Evolutionary conservation across 192 early-diverging fungal species (phyloP), one percentile per base, ranked within the genome.

Genomic region (Helicostylum pulchrum): DNA sequence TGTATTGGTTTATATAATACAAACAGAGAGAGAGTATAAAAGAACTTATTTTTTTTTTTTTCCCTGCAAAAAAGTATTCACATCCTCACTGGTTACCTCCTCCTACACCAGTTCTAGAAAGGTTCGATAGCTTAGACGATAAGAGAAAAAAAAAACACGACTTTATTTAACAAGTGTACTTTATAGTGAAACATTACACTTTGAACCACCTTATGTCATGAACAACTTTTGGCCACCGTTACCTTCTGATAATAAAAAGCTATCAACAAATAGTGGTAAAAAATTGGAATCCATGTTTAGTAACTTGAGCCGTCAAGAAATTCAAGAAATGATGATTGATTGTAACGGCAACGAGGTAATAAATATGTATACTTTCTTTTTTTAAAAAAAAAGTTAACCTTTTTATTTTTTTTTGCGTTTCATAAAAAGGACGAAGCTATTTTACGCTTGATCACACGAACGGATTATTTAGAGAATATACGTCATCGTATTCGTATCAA

Each of bases 371-470:
- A 32, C 32, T 1, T 6, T 8, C 45, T 0, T 1, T 9, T 7
- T 11, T 48, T 23, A 7, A 23, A 39, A n/a, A 14, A 44, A 19
- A n/a, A 0, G 10, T 30, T 34, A 6, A 48, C 15, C 42, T 53
- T 46, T 46, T 45, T 43, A 4, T 17, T 53, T 11, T 48, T 52
- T 39, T 10, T 39, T 39, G 36, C 26, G 26, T 39, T 39, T 39
- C 26, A 32, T 7, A 34, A 17, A 43, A 54, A 87, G 80, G 94
- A 96, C 52, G 85, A 93, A 70, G 87, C 85, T 21, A 93, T 97
- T 66, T 78, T 89, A 36, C 87, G 90, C 62, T 85, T 95, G 52
- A 91, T 95, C 61, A 91, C 92, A 44, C 80, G 85, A 36, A 83
- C 84, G 3, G 87, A 87, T 4, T 92, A 94, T 66, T 64, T 91